Base-by-base conservation (phyloP, 129 eudicot species). In the Flaveria brownii region DNA sequence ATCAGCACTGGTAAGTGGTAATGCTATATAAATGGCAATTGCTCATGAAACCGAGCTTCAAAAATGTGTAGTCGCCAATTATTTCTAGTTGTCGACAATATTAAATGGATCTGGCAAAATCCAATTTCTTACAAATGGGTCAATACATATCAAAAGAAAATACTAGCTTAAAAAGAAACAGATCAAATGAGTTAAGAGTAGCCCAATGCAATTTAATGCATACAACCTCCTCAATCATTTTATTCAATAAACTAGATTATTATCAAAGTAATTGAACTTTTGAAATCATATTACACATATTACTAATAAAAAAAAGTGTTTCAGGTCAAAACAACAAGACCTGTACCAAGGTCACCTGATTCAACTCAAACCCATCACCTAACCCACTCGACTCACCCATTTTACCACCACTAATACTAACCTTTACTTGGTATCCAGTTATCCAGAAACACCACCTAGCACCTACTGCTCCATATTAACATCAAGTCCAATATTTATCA, bases 1-100 rank as follows among this genome's bases (percentile, higher is more conserved):
- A 30, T 30, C 36, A 30, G 36, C 36, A 30, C 36, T 3, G 5
- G 0, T 30, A 30, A 30, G 36, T 30, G 36, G 36, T 30, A 30
- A 30, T 30, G 36, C 36, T 30, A 30, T 52, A 51, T 8, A 66
- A 39, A 15, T 26, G 67, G 43, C 20, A 66, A 13, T 67, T 50
- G 26, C 66, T 56, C 18, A 67, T 67, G 41, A 33, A 68, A 52
- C 81, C 3, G 26, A 68, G 68, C 43, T 54, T 77, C 47, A 47
- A 28, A 47, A 59, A 69, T 2, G 18, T 42, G 30, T 39, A 77
- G 10, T 26, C 39, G 41, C 60, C 76, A 69, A 69, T 52, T 10
- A 57, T 43, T 59, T 69, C 26, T 55, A 45, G 82, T 13, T 71
- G 71, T 14, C 59, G 54, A 57, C 23, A 18, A 30, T 41, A 13